Evolutionary conservation across 768 basidiomycete species (phyloP).

Genomic region (Xerocomellus intermedius): DNA sequence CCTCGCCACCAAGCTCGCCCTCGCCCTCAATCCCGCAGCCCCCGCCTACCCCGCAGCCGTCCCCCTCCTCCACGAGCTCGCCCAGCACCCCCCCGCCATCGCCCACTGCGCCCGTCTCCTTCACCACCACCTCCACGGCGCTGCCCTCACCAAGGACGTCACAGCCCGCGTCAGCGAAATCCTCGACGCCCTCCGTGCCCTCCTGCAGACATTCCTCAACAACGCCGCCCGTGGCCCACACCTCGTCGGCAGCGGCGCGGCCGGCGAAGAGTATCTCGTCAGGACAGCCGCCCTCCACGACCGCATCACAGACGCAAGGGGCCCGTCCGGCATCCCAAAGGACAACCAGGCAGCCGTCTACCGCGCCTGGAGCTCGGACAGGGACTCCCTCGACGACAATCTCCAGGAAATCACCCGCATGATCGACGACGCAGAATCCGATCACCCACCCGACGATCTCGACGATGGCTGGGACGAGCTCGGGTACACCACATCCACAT

Average conservation of each 20-base stretch:
- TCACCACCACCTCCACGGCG: conserved; percentile 40
- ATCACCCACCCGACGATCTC: conserved; percentile 15
- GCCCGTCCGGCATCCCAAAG: conserved; percentile 47
- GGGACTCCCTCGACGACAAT: conserved; percentile 59
- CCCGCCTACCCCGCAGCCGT: conserved; percentile 53
- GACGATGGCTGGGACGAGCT: conserved; percentile 70
- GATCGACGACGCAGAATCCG: conserved; percentile 40
- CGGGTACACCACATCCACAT: conserved; percentile 44
- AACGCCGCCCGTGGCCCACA: conserved; percentile 26
- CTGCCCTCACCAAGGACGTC: conserved; percentile 46
- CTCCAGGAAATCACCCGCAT: conserved; percentile 57
- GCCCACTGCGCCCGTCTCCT: conserved; percentile 51
- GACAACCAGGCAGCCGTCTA: conserved; percentile 59
- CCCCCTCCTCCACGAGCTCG: conserved; percentile 52
- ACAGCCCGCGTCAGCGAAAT: conserved; percentile 39
- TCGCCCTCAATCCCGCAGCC: conserved; percentile 57
- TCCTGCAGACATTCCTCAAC: conserved; percentile 45
- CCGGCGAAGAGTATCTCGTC: conserved; percentile 50
- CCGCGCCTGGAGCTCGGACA: conserved; percentile 50
- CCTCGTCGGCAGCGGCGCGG: conserved; percentile 10
- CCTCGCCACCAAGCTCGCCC: conserved; percentile 58
- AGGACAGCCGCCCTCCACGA: conserved; percentile 62
- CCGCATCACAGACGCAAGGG: conserved; percentile 50
- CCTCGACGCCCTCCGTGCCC: conserved; percentile 42
- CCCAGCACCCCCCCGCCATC: conserved; percentile 47